These are phyloP conservation scores for Amphicarpaea edgeworthii DNA, from an alignment of 306 rosid genomes.

Conservation along the genomic window DNA sequence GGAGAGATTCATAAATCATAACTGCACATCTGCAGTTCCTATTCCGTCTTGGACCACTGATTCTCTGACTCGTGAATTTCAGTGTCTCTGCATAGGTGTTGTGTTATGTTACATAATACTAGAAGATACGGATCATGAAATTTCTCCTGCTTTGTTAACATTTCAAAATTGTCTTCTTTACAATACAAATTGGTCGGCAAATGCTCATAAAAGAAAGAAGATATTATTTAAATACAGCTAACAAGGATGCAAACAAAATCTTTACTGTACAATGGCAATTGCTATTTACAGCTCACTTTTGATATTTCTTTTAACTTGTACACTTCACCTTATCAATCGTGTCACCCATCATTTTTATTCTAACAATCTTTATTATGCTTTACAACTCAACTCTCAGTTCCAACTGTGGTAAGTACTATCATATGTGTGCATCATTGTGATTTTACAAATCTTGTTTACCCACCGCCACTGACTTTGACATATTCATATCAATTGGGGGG, in stretches of 20 bases:
- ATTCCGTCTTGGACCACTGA: background rate
- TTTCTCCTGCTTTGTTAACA: background rate
- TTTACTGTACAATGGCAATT: conserved; percentile 8
- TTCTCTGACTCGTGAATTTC: background rate
- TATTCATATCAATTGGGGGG: conserved; percentile 21
- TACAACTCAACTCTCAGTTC: background rate
- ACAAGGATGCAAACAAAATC: conserved; percentile 21
- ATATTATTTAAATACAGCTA: conserved; percentile 7
- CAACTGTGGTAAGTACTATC: background rate
- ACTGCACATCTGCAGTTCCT: background rate
- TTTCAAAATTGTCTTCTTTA: conserved; percentile 1
- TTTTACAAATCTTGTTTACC: background rate
- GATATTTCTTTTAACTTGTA: background rate
- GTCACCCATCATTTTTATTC: too few species aligned
- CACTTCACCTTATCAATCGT: background rate
- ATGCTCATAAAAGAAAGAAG: conserved; percentile 33
- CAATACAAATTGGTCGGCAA: conserved; percentile 19
- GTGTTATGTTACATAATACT: background rate
- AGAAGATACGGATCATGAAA: background rate
- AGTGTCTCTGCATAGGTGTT: background rate
- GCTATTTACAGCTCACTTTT: background rate
- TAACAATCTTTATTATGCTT: background rate
- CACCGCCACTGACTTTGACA: background rate
- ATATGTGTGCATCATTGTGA: background rate
- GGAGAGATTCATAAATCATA: too few species aligned